These are phyloP conservation scores for Alternaria metachromatica DNA, from an alignment of 2,329 filamentous ascomycete genomes.

Conservation along the genomic window DNA sequence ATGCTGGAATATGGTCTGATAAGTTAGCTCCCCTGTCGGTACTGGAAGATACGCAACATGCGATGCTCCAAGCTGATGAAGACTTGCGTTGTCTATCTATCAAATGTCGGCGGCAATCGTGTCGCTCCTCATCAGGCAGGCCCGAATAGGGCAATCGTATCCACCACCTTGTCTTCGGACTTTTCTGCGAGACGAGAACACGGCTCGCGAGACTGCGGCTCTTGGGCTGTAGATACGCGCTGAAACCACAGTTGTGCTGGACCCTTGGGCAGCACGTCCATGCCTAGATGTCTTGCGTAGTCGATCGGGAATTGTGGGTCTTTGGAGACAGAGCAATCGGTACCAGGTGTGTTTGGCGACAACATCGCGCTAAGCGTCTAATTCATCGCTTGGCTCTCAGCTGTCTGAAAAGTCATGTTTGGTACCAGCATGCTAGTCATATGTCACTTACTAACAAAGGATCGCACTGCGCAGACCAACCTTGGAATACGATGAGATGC, in stretches of 20 bases:
- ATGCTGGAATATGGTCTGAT: background rate
- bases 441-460: background rate
- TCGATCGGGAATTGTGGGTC: background rate
- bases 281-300: constrained; percentile 1
- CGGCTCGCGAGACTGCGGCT: constrained; percentile 6
- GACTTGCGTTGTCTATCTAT: background rate
- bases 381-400: background rate
- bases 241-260: background rate
- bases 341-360: background rate
- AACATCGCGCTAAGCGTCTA: background rate
- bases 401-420: background rate
- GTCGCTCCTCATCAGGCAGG: background rate
- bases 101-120: background rate
- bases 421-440: background rate
- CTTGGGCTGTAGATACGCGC: background rate
- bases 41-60: background rate
- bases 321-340: background rate
- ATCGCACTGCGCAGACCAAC: background rate
- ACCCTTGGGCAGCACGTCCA: constrained; percentile 1
- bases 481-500: background rate
- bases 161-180: background rate
- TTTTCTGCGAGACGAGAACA: background rate
- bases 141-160: background rate
- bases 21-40: background rate
- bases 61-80: background rate